Percentiles rank a stretch among this genome's conserved stretches.
Evolutionary conservation across 306 rosid species (phyloP).

Genomic region (Alnus glutinosa): DNA sequence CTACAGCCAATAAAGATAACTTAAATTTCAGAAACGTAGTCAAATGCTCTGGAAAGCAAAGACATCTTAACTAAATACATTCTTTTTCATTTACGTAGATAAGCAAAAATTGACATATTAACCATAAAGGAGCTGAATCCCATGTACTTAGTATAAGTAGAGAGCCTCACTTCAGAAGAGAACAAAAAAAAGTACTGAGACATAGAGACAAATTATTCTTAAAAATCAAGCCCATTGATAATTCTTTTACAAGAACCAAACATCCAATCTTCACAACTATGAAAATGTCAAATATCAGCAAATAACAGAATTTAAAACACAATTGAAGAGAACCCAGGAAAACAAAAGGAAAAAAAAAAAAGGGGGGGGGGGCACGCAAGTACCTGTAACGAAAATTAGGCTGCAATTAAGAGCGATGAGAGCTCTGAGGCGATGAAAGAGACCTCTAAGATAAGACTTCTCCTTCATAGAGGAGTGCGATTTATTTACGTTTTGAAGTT

Average conservation of each 20-base stretch:
- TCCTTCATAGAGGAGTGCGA: slow-evolving; percentile 49
- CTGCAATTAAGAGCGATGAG: slow-evolving; percentile 78
- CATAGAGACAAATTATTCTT: background rate
- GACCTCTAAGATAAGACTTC: slow-evolving; percentile 61
- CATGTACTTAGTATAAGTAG: background rate
- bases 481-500: slow-evolving; percentile 66
- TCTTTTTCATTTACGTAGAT: background rate
- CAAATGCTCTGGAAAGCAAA: slow-evolving; percentile 21
- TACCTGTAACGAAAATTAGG: slow-evolving; percentile 66
- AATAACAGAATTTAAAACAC: background rate
- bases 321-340: background rate
- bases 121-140: background rate
- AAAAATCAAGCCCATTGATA: background rate
- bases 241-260: background rate
- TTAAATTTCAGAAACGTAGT: slow-evolving; percentile 9
- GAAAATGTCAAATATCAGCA: background rate
- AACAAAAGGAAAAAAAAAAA: background rate
- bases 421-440: slow-evolving; percentile 81
- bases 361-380: background rate
- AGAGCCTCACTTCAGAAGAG: background rate
- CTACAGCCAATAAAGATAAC: slow-evolving; percentile 40
- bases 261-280: slow-evolving; percentile 12
- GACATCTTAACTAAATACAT: slow-evolving; percentile 14
- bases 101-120: slow-evolving; percentile 8
- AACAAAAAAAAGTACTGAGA: background rate